phyloP scores from a whole-genome alignment of 805 yeast species.

The Ogataea zsoltii region DNA sequence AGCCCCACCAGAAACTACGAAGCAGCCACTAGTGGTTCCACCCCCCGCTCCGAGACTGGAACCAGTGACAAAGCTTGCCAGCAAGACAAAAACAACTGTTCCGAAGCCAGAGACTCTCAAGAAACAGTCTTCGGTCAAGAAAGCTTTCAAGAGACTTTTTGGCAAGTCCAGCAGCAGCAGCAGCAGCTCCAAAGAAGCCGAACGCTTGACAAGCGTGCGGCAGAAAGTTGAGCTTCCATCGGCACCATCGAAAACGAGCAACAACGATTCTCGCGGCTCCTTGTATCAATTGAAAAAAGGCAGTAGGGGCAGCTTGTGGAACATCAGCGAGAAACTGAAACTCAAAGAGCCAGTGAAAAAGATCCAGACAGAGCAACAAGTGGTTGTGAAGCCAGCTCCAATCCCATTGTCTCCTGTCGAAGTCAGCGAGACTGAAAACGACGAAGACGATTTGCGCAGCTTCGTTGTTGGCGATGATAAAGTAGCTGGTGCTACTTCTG shows the following conservation, averaged over 20 bases:
- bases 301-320: conserved; percentile 5
- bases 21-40: too few relatives aligned
- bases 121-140: conserved; percentile 10
- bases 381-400: not conserved
- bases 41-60: too few relatives aligned
- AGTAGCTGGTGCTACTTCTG: not conserved
- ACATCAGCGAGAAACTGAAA: conserved; percentile 2
- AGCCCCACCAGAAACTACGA: too few relatives aligned
- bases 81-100: too few relatives aligned
- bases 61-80: too few relatives aligned
- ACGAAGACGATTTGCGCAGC: conserved; percentile 16
- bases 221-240: too few relatives aligned
- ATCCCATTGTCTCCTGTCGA: not conserved
- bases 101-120: not conserved
- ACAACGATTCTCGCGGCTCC: too few relatives aligned
- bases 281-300: conserved; percentile 2
- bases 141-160: conserved; percentile 7
- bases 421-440: conserved; percentile 3
- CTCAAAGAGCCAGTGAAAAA: conserved; percentile 1
- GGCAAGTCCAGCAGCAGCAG: conserved; percentile 7
- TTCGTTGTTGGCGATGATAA: conserved; percentile 20
- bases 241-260: too few relatives aligned
- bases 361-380: not conserved
- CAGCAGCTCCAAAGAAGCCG: not conserved
- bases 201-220: not conserved